Conservation (phyloP, 208 protist genomes). For the Histomonas meleagridis region DNA sequence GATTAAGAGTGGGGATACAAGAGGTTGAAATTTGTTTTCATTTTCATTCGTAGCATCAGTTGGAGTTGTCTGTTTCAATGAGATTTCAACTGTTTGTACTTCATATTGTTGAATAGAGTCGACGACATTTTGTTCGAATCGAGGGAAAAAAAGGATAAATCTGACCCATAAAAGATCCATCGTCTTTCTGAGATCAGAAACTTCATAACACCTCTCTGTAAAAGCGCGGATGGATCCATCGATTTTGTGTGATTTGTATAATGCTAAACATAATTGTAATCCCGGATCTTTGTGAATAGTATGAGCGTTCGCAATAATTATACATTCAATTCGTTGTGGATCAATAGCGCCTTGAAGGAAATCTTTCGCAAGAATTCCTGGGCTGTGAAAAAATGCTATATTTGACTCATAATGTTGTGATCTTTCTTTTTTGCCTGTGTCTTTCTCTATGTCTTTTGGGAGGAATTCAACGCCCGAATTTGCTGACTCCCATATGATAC, state of each 20-base stretch:
- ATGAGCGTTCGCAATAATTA: constrained; percentile 4
- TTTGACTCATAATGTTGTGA: neutral
- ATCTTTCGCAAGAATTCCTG: constrained; percentile 10
- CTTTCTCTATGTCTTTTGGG: constrained; percentile 28
- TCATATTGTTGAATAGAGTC: neutral
- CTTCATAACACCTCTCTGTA: neutral
- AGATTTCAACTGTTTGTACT: neutral
- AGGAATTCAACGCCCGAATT: neutral
- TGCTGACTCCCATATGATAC: neutral
- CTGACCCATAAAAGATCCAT: constrained; percentile 4
- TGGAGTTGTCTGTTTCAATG: neutral
- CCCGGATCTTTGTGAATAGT: neutral
- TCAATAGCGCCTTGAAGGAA: constrained; percentile 4
- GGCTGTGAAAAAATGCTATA: neutral
- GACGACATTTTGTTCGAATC: neutral
- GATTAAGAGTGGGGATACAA: neutral
- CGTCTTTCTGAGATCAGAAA: neutral
- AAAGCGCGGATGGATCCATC: constrained; percentile 22
- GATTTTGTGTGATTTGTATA: neutral
- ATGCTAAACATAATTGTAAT: neutral
- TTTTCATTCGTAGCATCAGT: neutral
- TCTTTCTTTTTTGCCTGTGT: neutral
- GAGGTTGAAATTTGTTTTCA: neutral
- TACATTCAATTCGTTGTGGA: neutral
- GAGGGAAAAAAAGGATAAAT: neutral